Evolutionary conservation across 192 early-diverging fungal species (phyloP).

Genomic region (Rhizophagus clarus): DNA sequence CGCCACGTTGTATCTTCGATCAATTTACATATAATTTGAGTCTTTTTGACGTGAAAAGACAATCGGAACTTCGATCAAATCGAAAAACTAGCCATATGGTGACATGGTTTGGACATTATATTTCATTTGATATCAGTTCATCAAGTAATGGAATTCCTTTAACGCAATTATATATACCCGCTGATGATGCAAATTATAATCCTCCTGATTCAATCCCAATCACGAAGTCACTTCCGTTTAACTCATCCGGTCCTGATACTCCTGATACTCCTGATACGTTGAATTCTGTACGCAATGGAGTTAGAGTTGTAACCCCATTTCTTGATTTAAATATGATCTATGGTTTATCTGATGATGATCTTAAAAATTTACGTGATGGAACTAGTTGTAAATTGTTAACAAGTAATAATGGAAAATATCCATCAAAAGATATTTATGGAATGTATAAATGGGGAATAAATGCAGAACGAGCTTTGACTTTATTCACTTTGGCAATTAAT

Average conservation of each 20-base stretch:
- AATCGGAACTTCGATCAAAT: neutral
- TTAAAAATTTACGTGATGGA: neutral
- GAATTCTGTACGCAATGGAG: slow-evolving; percentile 1
- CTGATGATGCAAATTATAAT: neutral
- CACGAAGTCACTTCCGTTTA: neutral
- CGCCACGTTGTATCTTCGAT: neutral
- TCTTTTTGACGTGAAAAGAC: neutral
- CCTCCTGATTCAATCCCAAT: neutral
- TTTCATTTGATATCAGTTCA: neutral
- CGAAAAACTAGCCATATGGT: neutral
- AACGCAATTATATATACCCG: neutral
- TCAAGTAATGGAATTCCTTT: neutral
- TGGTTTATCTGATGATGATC: neutral
- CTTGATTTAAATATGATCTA: slow-evolving; percentile 23
- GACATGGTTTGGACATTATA: neutral
- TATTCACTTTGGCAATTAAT: slow-evolving; percentile 4
- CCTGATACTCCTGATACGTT: neutral
- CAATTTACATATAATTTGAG: neutral
- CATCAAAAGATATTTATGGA: neutral
- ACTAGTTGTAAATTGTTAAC: neutral
- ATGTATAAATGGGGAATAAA: neutral
- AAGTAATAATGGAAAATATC: neutral
- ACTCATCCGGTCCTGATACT: neutral
- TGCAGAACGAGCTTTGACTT: neutral
- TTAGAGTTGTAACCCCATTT: neutral